These are phyloP conservation scores for Hemerocallis citrina DNA, from an alignment of 106 monocot genomes.

Conservation along the genomic window DNA sequence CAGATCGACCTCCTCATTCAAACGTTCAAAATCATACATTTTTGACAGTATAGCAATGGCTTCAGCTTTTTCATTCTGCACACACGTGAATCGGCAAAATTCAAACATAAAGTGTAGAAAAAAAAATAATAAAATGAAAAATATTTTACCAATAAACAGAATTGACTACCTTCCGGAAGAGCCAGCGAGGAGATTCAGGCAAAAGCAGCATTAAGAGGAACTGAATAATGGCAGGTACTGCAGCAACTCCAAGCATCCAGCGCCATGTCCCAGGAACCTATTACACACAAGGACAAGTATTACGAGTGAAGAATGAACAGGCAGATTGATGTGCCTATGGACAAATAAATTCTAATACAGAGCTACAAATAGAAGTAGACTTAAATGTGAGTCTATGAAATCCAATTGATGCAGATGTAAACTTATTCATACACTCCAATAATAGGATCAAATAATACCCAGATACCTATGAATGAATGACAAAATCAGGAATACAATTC, in stretches of 20 bases:
- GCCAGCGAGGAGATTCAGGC: constrained; percentile 88
- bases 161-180: constrained; percentile 53
- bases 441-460: too few species aligned
- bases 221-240: constrained; percentile 56
- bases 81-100: neutral
- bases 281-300: constrained; percentile 1
- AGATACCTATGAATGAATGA: too few species aligned
- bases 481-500: too few species aligned
- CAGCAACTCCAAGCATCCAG: constrained; percentile 91
- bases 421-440: too few species aligned
- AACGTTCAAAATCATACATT: constrained; percentile 53
- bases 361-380: too few species aligned
- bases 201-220: constrained; percentile 53
- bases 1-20: constrained; percentile 60
- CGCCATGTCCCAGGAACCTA: constrained; percentile 86
- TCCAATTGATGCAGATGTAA: too few species aligned
- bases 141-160: too few species aligned
- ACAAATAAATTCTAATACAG: too few species aligned
- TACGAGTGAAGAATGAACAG: too few species aligned
- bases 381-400: too few species aligned
- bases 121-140: too few species aligned
- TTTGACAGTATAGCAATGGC: constrained; percentile 59
- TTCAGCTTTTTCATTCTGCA: constrained; percentile 55
- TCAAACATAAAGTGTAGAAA: constrained; percentile 1
- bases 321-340: too few species aligned